A percentile compares a stretch with the other conserved stretches of the same genome.
Evolutionary conservation across 495 filamentous ascomycete genomes (phyloP).

Genomic region (Pyrenopolyporus hunteri): DNA sequence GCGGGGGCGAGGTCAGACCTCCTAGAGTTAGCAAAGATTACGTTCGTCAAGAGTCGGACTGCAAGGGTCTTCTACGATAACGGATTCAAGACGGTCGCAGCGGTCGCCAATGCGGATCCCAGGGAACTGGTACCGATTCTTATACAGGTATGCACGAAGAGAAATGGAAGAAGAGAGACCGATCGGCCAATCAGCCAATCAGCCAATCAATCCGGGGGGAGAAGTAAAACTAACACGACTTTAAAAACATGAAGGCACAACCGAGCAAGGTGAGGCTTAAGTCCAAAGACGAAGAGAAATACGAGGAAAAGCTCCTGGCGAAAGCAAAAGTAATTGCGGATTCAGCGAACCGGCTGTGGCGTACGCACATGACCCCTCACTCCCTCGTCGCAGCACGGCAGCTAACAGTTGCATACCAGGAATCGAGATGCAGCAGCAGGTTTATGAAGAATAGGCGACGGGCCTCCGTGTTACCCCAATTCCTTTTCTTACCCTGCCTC

Average conservation of each 20-base stretch:
- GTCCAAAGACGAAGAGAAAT: conserved; percentile 65
- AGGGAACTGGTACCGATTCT: conserved; percentile 73
- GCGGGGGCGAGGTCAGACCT: conserved; percentile 77
- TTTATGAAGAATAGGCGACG: conserved; percentile 47
- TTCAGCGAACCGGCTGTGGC: conserved; percentile 75
- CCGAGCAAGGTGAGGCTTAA: conserved; percentile 66
- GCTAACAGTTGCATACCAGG: conserved; percentile 47
- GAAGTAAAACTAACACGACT: neutral
- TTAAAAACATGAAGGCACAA: conserved; percentile 56
- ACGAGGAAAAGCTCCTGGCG: conserved; percentile 64
- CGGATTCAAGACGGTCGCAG: conserved; percentile 70
- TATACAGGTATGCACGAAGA: conserved; percentile 59
- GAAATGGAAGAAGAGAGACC: neutral
- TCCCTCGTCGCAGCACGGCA: neutral
- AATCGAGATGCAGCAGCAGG: conserved; percentile 53
- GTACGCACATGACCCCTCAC: conserved; percentile 50
- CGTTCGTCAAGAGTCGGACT: conserved; percentile 78
- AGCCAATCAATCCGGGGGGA: neutral
- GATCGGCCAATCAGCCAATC: too few relatives aligned
- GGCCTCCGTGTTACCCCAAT: conserved; percentile 23
- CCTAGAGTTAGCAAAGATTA: conserved; percentile 73
- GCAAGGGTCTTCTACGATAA: conserved; percentile 80
- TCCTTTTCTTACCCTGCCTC: neutral
- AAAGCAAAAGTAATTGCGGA: conserved; percentile 74
- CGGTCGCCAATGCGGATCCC: conserved; percentile 70